phyloP scores from a whole-genome alignment of 2,329 filamentous ascomycete species.

The Leptoxyphium fumago region DNA sequence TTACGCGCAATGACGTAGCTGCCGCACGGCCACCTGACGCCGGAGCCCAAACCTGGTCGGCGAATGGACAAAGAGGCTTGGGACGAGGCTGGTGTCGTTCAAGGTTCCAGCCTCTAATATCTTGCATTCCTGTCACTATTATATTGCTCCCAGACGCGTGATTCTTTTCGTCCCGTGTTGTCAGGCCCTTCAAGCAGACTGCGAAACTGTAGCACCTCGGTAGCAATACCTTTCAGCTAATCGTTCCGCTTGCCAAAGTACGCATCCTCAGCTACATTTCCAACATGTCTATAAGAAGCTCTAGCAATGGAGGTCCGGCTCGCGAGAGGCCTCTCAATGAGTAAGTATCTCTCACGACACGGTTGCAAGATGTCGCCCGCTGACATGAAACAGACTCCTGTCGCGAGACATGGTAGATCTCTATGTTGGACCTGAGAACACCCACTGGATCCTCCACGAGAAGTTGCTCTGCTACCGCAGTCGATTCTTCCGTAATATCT shows the following conservation, averaged over 20 bases:
- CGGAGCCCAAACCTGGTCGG: no score
- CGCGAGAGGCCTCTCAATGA: conserved; percentile 28
- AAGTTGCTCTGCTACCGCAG: conserved; percentile 41
- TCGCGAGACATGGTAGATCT: conserved; percentile 40
- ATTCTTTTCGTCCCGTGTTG: no score
- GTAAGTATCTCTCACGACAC: conserved; percentile 14
- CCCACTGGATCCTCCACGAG: conserved; percentile 41
- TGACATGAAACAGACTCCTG: conserved; percentile 29
- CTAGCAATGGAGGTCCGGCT: conserved; percentile 10
- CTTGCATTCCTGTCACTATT: conserved; percentile 1
- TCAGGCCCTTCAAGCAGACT: no score
- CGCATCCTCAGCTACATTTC: neutral
- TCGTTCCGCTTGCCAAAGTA: no score
- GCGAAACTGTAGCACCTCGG: no score
- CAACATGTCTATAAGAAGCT: neutral
- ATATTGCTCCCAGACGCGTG: no score
- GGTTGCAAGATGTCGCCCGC: neutral
- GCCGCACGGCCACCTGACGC: no score
- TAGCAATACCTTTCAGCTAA: no score
- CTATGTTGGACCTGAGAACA: conserved; percentile 40
- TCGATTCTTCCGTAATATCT: conserved; percentile 38
- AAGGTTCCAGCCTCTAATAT: neutral
- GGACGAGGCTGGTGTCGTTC: neutral
- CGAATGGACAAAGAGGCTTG: neutral
- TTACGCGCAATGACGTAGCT: no score